Evolutionary conservation across 2,329 filamentous ascomycete species (phyloP).

Genomic region (Diaporthe ampelina): DNA sequence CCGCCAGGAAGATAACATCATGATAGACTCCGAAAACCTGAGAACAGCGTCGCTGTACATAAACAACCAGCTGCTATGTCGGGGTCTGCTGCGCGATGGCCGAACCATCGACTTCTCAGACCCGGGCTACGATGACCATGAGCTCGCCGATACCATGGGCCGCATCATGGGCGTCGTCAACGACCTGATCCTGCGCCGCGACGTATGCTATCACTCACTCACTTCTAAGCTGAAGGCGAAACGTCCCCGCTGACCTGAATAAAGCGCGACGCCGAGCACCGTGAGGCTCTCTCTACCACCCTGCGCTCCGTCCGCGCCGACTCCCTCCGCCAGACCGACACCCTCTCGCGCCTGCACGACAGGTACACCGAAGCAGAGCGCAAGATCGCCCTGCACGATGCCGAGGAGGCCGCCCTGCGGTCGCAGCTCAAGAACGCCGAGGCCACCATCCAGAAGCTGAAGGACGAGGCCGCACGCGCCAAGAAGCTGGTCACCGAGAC

Average conservation of each 20-base stretch:
- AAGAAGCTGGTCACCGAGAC: constrained; percentile 87
- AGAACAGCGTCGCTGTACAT: constrained; percentile 79
- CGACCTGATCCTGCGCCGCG: constrained; percentile 89
- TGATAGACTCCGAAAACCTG: constrained; percentile 73
- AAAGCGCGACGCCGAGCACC: constrained; percentile 89
- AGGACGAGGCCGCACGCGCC: constrained; percentile 85
- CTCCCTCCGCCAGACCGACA: constrained; percentile 78
- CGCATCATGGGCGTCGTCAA: constrained; percentile 94
- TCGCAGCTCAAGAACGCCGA: constrained; percentile 82
- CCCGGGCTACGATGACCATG: constrained; percentile 72
- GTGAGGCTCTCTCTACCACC: constrained; percentile 84
- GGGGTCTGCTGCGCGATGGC: constrained; percentile 76
- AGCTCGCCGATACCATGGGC: constrained; percentile 76
- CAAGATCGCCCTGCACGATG: constrained; percentile 71
- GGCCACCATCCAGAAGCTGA: constrained; percentile 79
- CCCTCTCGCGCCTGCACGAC: constrained; percentile 72
- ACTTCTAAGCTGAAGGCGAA: not conserved
- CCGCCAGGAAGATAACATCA: constrained; percentile 47
- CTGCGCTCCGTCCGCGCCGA: constrained; percentile 83
- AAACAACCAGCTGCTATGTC: constrained; percentile 78
- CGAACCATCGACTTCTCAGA: constrained; percentile 86
- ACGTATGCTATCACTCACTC: constrained; percentile 66
- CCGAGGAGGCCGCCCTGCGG: constrained; percentile 78
- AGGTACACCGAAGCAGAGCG: constrained; percentile 68
- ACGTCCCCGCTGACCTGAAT: not conserved